These are phyloP conservation scores for Garcia nutans DNA, from an alignment of 345 rosid genomes.

Conservation along the genomic window DNA sequence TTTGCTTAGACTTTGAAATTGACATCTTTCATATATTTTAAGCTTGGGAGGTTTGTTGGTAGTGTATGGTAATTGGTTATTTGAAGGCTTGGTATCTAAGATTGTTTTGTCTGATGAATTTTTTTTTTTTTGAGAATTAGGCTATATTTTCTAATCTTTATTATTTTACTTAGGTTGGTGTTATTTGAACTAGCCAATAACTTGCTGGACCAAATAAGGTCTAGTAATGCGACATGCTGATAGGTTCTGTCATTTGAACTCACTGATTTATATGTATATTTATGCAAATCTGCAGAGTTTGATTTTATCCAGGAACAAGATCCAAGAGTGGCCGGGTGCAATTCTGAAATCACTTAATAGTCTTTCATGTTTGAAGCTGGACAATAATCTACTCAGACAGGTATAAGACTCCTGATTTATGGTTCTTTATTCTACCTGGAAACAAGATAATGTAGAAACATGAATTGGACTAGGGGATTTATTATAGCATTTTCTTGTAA, in stretches of 20 bases:
- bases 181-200: background rate
- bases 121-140: background rate
- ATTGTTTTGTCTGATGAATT: background rate
- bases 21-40: background rate
- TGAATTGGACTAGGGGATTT: background rate
- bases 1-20: background rate
- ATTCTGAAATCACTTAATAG: constrained; percentile 59
- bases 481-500: background rate
- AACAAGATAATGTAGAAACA: constrained; percentile 1
- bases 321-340: constrained; percentile 77
- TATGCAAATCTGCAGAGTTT: constrained; percentile 56
- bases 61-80: background rate
- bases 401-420: constrained; percentile 36
- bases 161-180: background rate
- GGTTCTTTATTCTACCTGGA: constrained; percentile 4
- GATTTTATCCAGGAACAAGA: constrained; percentile 73
- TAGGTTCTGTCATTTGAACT: constrained; percentile 6
- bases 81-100: background rate
- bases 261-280: background rate
- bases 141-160: background rate
- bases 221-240: background rate
- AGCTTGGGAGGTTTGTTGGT: background rate
- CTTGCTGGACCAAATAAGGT: background rate
- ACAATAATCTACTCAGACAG: constrained; percentile 69
- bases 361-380: constrained; percentile 80